Conservation (phyloP, 2,329 filamentous ascomycete species). For the Exophiala aquamarina region DNA sequence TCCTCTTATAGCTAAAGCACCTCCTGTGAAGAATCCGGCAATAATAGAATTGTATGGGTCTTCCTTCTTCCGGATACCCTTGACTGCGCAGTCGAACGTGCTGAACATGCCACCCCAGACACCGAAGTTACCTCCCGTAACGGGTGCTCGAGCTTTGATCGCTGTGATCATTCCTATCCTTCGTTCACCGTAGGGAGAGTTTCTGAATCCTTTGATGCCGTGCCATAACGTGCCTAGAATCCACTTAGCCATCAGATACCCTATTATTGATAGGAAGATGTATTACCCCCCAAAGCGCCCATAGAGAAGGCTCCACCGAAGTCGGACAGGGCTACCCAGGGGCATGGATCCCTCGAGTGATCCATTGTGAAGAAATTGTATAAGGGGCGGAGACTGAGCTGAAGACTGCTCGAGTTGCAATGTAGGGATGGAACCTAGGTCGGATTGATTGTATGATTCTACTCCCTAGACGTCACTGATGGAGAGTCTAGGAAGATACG, state of each 20-base stretch:
- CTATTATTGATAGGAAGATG: background rate
- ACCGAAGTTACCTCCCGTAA: slow-evolving; percentile 95
- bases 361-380: slow-evolving; percentile 63
- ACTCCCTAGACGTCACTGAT: too few species aligned
- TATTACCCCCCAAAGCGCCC: slow-evolving; percentile 56
- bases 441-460: too few species aligned
- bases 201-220: slow-evolving; percentile 91
- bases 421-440: too few species aligned
- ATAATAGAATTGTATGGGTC: slow-evolving; percentile 98
- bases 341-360: slow-evolving; percentile 95
- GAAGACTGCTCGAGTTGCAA: background rate
- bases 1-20: slow-evolving; percentile 85
- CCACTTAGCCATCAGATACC: slow-evolving; percentile 47
- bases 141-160: slow-evolving; percentile 94
- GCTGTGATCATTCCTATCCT: slow-evolving; percentile 94
- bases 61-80: slow-evolving; percentile 92
- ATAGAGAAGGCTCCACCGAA: slow-evolving; percentile 96
- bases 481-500: too few species aligned
- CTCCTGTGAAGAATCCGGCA: slow-evolving; percentile 94
- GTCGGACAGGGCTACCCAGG: slow-evolving; percentile 94
- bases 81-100: slow-evolving; percentile 94
- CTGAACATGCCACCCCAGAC: slow-evolving; percentile 97
- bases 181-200: slow-evolving; percentile 87
- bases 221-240: slow-evolving; percentile 89
- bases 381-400: background rate